Base-by-base conservation (phyloP, 352 stramenopile species). In the Chrysophaeum taylorii region DNA sequence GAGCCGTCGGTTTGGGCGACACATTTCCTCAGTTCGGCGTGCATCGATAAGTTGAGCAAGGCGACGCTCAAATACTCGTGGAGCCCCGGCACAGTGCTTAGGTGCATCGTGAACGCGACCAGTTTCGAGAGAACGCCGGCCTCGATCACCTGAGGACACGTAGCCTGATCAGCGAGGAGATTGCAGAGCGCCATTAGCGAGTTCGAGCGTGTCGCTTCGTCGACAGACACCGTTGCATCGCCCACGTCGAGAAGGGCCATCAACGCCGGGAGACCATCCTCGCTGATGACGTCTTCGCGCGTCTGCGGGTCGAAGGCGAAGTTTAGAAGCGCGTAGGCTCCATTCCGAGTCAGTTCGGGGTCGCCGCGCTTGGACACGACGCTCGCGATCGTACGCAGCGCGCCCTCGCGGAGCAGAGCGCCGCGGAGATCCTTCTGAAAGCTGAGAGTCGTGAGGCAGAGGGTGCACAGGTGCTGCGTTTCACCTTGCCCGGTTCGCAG, bases 391-490 rank as follows among this genome's bases (percentile, higher is more conserved):
- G 57, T 66, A 2, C 57, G 31, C 31, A 66, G n/a, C 27, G 57
- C 57, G 31, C 67, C 67, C 25, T 73, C 54, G 36, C 48, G 61
- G 31, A 66, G 36, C 33, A 66, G 36, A 1, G 57, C 31, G 7
- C 2, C 1, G 25, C 69, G 23, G n/a, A 73, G 69, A 27, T 73
- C 69, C 33, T 52, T 48, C 35, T 73, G 69, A 15, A 60, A 52
- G 0, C 60, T 52, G 23, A 73, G 57, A 29, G 67, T 70, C 21
- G 41, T 70, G 36, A 73, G 41, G 33, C 43, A 66, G 25, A 73
- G 69, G 0, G 61, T 71, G 61, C 69, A 73, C 0, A 73, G 31
- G 41, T 70, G 57, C 54, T 66, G 60, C 43, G 69, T 73, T 39
- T 21, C 41, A 21, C 41, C 33, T 7, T 39, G 52, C 57, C 69